Evolutionary conservation across 371 early-diverging fungal species (phyloP), one percentile per base, ranked within the genome.

Genomic region (Vittaforma corneae): DNA sequence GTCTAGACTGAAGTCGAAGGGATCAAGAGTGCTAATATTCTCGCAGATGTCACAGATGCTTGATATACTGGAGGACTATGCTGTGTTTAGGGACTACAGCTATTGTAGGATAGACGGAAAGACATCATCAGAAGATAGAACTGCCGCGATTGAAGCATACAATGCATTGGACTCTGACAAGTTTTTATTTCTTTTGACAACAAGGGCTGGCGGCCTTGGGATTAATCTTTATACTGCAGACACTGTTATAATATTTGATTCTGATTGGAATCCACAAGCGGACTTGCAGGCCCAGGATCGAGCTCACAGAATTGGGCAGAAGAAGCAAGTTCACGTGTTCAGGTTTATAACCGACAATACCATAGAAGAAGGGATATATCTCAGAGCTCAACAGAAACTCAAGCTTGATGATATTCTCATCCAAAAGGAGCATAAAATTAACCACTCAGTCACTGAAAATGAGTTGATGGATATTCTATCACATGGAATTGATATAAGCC

Each of bases 281-380:
- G 98, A 97, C 82, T 81, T 93, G 40, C 97, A 96, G 82, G 99
- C 99, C 0, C 97, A 94, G 79, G 99, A 95, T 79, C 88, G 99
- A 75, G 97, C 97, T 0, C 97, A 98, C 82, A 87, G 99, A 78
- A 95, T 98, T 72, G 99, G 99, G n/a, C 97, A 98, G 79, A 96
- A 88, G 28, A 93, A 92, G 71, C 94, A 94, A 79, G 99, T 98
- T n/a, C 85, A 89, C 29, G 91, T 98, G 53, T 86, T 93, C 75
- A 85, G 94, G n/a, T 77, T 98, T 40, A 88, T 98, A 64, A 90
- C 91, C 2, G 85, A 86, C 32, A 85, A 88, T 50, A 89, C 94
- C 0, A 84, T 96, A 45, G 99, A 62, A 54, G 66, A 51, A 53
- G 35, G 89, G 76, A 88, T 96, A 0, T 77, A 95, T 32, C 90